These are phyloP conservation scores for Aspergillus ostianus DNA, from an alignment of 495 filamentous ascomycete species.

Conservation along the genomic window DNA sequence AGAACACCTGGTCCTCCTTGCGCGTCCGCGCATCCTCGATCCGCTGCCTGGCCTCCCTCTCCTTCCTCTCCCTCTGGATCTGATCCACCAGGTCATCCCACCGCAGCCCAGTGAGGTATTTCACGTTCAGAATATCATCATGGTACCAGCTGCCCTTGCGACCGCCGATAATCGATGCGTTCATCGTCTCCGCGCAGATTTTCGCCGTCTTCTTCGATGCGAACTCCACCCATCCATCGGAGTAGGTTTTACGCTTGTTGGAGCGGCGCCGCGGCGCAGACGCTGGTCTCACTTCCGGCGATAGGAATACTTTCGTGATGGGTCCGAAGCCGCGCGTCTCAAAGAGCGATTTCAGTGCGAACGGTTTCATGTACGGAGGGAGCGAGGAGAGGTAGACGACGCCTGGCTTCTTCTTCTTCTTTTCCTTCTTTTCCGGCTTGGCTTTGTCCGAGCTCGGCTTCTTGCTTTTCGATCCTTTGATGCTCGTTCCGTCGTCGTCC, in stretches of 20 bases:
- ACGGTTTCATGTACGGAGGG: conserved; percentile 92
- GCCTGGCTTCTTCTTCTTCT: conserved; percentile 55
- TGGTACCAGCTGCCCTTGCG: conserved; percentile 86
- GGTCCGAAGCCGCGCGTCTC: conserved; percentile 64
- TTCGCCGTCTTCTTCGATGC: conserved; percentile 74
- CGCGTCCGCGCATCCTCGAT: conserved; percentile 75
- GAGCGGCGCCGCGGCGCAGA: conserved; percentile 62
- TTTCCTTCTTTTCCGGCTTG: conserved; percentile 25
- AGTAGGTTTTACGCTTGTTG: conserved; percentile 84
- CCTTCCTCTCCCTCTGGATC: conserved; percentile 77
- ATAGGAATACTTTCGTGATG: conserved; percentile 83
- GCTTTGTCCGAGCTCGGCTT: conserved; percentile 14
- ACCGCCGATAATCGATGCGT: conserved; percentile 78
- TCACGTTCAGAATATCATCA: conserved; percentile 88
- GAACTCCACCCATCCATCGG: conserved; percentile 96
- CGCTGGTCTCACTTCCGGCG: conserved; percentile 68
- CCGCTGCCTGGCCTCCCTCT: conserved; percentile 73
- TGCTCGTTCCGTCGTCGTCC: conserved; percentile 15
- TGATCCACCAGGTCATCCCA: conserved; percentile 69
- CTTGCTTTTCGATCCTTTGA: background rate
- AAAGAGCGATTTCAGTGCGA: conserved; percentile 73
- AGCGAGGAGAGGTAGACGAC: conserved; percentile 88
- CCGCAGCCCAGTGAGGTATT: conserved; percentile 78
- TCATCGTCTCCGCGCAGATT: conserved; percentile 77
- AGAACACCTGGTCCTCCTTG: conserved; percentile 80